These are phyloP conservation scores for Fusarium staphyleae DNA, from an alignment of 2,329 filamentous ascomycete genomes.

Conservation along the genomic window DNA sequence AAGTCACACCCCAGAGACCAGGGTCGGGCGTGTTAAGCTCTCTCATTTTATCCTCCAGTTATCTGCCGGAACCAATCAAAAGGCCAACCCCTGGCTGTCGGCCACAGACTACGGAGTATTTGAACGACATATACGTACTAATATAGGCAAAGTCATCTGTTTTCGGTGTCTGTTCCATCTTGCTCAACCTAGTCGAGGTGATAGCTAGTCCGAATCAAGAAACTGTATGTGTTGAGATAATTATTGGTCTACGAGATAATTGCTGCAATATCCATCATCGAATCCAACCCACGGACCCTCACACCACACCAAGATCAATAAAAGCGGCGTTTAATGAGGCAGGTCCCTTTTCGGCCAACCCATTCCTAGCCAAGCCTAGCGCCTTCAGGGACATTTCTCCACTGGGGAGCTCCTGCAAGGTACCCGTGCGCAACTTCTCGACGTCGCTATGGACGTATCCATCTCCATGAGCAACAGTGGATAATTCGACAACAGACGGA, in stretches of 20 bases:
- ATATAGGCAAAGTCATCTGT: constrained; percentile 6
- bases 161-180: constrained; percentile 21
- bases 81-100: not conserved
- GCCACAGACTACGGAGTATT: constrained; percentile 18
- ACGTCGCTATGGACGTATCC: constrained; percentile 20
- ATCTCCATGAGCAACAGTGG: constrained; percentile 1
- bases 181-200: constrained; percentile 11
- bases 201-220: constrained; percentile 16
- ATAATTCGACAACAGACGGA: constrained; percentile 12
- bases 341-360: constrained; percentile 36
- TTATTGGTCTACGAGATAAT: constrained; percentile 28
- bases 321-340: constrained; percentile 39
- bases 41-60: constrained; percentile 9
- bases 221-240: constrained; percentile 1
- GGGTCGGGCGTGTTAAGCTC: constrained; percentile 14
- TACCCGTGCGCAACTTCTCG: constrained; percentile 28
- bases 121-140: constrained; percentile 1
- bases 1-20: constrained; percentile 13
- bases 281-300: constrained; percentile 24
- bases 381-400: not conserved
- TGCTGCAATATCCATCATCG: constrained; percentile 13
- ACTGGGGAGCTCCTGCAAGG: constrained; percentile 36
- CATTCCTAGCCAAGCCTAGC: constrained; percentile 26
- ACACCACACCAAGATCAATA: constrained; percentile 26
- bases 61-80: constrained; percentile 20